Evolutionary conservation across 495 filamentous ascomycete species (phyloP).

Genomic region (Hypoxylon rickii): DNA sequence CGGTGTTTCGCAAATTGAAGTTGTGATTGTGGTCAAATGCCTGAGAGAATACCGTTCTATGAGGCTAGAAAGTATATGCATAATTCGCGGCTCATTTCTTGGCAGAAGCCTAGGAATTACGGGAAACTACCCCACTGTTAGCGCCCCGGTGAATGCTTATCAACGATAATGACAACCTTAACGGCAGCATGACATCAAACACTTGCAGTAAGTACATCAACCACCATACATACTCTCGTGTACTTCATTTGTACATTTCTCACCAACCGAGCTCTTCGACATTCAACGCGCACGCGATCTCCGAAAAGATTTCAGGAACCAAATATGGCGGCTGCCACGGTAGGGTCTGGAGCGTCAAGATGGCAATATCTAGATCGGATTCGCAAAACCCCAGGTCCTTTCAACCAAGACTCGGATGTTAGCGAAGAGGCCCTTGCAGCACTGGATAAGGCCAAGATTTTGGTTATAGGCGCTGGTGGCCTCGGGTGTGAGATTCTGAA

Average conservation of each 20-base stretch:
- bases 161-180: slow-evolving; percentile 20
- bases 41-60: no score
- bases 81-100: no score
- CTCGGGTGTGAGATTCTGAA: slow-evolving; percentile 97
- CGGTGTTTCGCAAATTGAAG: no score
- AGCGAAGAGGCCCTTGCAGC: slow-evolving; percentile 64
- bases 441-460: slow-evolving; percentile 68
- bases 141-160: slow-evolving; percentile 16
- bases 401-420: slow-evolving; percentile 69
- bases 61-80: not conserved
- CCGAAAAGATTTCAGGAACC: not conserved
- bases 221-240: not conserved
- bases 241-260: not conserved
- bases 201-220: not conserved
- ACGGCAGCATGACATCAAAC: slow-evolving; percentile 37
- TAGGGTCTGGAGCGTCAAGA: slow-evolving; percentile 8
- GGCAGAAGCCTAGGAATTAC: no score
- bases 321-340: slow-evolving; percentile 20
- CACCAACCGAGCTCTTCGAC: not conserved
- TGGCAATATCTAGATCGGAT: slow-evolving; percentile 82
- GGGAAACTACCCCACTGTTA: slow-evolving; percentile 21
- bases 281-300: not conserved
- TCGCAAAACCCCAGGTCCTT: slow-evolving; percentile 75
- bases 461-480: slow-evolving; percentile 89
- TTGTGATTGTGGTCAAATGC: no score